Evolutionary conservation across 768 basidiomycete species (phyloP).

Genomic region (Tulasnella sp.): DNA sequence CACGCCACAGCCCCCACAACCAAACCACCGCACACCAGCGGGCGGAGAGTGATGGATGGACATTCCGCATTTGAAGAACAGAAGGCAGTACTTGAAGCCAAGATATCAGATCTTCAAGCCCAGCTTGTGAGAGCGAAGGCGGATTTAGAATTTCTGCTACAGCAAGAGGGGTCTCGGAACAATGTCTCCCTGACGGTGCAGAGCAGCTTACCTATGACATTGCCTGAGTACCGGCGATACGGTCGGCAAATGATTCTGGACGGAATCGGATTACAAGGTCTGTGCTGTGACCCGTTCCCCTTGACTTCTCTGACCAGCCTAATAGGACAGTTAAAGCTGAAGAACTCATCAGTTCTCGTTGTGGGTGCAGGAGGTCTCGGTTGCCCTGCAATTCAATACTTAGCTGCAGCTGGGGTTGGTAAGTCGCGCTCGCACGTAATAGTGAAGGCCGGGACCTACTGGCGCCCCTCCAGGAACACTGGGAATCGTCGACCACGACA

Average conservation of each 20-base stretch:
- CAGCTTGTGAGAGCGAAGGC: conserved; percentile 3
- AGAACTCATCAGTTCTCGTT: conserved; percentile 69
- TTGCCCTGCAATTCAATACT: conserved; percentile 91
- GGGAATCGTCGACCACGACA: conserved; percentile 84
- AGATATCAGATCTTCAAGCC: not conserved
- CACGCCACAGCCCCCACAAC: not conserved
- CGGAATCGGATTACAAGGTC: conserved; percentile 81
- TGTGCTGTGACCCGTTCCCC: conserved; percentile 21
- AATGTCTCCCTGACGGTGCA: not conserved
- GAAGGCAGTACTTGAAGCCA: conserved; percentile 4
- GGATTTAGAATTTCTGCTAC: not conserved
- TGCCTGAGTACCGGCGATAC: conserved; percentile 81
- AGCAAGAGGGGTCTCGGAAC: not conserved
- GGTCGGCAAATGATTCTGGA: conserved; percentile 95
- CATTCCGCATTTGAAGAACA: not conserved
- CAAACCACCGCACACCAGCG: not conserved
- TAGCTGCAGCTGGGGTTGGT: conserved; percentile 91
- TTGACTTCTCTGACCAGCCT: not conserved
- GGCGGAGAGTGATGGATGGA: not conserved
- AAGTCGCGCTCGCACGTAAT: conserved; percentile 33
- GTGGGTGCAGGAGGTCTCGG: conserved; percentile 95
- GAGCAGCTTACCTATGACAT: conserved; percentile 30
- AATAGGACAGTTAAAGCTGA: conserved; percentile 79
- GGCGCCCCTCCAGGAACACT: conserved; percentile 55
- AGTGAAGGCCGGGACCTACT: too few relatives aligned